phyloP scores from a whole-genome alignment of 371 early-diverging fungal genomes.

The Mortierella sp. region DNA sequence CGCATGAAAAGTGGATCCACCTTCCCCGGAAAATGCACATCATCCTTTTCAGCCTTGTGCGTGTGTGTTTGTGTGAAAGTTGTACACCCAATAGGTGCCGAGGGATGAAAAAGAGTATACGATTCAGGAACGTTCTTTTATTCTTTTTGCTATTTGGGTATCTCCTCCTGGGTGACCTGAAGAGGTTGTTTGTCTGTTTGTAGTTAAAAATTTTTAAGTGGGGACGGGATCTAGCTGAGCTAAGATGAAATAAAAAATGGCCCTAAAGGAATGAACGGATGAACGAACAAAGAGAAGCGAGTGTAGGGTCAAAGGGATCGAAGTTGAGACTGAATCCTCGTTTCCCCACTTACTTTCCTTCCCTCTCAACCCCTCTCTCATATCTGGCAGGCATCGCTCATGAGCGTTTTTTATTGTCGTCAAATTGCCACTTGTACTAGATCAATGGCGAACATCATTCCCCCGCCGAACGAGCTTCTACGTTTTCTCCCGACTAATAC shows the following conservation, averaged over 20 bases:
- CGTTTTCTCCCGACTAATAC: not conserved
- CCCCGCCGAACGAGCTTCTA: not conserved
- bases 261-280: too few species aligned
- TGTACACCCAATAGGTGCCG: not conserved
- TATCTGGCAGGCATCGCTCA: not conserved
- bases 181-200: not conserved
- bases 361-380: not conserved
- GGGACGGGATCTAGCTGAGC: too few species aligned
- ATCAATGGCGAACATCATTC: not conserved
- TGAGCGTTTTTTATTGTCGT: not conserved
- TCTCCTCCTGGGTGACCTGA: not conserved
- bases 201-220: too few species aligned
- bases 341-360: not conserved
- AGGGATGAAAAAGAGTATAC: not conserved
- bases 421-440: not conserved
- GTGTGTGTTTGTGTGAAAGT: too few species aligned
- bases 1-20: not conserved
- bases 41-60: too few species aligned
- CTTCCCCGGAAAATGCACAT: not conserved
- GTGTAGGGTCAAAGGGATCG: not conserved
- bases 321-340: not conserved
- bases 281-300: not conserved
- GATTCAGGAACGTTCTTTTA: slow-evolving; percentile 8
- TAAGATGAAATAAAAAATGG: too few species aligned
- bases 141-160: not conserved